Evolutionary conservation across 768 basidiomycete species (phyloP).

Genomic region (Chalciporus pseudorubinellus): DNA sequence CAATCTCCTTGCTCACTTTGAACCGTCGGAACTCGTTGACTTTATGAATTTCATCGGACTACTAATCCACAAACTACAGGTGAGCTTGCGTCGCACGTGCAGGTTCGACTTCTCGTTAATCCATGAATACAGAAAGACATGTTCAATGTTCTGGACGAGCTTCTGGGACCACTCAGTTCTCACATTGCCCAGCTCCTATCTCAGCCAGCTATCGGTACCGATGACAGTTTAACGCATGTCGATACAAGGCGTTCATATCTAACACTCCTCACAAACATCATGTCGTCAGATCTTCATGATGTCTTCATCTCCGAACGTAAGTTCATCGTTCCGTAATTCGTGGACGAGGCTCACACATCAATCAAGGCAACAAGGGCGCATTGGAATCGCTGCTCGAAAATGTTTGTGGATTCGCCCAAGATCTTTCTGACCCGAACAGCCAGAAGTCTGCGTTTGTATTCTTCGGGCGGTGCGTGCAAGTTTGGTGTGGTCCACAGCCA

Average conservation of each 20-base stretch:
- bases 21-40: slow-evolving; percentile 88
- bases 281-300: slow-evolving; percentile 75
- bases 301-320: slow-evolving; percentile 87
- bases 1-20: slow-evolving; percentile 88
- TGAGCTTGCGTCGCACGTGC: slow-evolving; percentile 28
- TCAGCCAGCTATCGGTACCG: slow-evolving; percentile 83
- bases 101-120: not conserved
- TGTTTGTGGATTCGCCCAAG: slow-evolving; percentile 70
- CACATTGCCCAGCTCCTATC: slow-evolving; percentile 79
- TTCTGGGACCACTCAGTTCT: slow-evolving; percentile 80
- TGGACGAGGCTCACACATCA: not conserved
- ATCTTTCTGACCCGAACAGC: slow-evolving; percentile 69
- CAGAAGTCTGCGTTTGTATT: slow-evolving; percentile 82
- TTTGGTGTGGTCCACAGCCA: slow-evolving; percentile 61
- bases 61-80: slow-evolving; percentile 88
- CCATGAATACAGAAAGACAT: slow-evolving; percentile 62
- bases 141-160: slow-evolving; percentile 84
- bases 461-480: slow-evolving; percentile 61
- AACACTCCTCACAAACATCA: slow-evolving; percentile 72
- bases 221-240: slow-evolving; percentile 73
- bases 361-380: slow-evolving; percentile 56
- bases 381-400: slow-evolving; percentile 76
- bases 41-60: slow-evolving; percentile 95
- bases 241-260: slow-evolving; percentile 92
- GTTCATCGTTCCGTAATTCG: slow-evolving; percentile 25